These are phyloP conservation scores for Coemansia sp. DNA, from an alignment of 192 early-diverging fungal species.

Conservation along the genomic window DNA sequence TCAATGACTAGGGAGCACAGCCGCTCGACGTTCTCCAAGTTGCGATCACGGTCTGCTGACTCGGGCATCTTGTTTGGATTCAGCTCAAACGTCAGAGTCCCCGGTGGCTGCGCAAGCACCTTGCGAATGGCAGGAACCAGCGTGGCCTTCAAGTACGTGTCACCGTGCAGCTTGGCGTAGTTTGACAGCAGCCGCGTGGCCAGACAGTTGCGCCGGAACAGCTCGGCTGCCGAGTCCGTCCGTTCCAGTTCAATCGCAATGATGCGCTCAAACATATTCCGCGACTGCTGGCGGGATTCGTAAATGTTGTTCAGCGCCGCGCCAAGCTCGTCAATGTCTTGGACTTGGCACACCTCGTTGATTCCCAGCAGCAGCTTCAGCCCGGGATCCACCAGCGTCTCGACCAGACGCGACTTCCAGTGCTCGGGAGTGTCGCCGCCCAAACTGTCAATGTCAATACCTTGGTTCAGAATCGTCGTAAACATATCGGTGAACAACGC, in stretches of 20 bases:
- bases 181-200: conserved; percentile 82
- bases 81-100: conserved; percentile 83
- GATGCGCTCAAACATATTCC: conserved; percentile 74
- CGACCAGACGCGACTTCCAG: conserved; percentile 77
- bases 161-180: conserved; percentile 78
- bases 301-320: conserved; percentile 74
- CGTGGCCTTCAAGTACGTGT: conserved; percentile 76
- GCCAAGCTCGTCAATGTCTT: conserved; percentile 88
- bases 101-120: conserved; percentile 60
- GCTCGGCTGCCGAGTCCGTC: conserved; percentile 77
- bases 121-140: conserved; percentile 76
- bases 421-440: conserved; percentile 71
- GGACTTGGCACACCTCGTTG: conserved; percentile 79
- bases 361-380: conserved; percentile 77
- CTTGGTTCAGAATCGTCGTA: conserved; percentile 85
- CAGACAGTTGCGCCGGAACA: conserved; percentile 92
- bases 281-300: conserved; percentile 67
- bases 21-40: conserved; percentile 74
- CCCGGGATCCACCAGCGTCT: conserved; percentile 67
- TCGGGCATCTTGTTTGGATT: conserved; percentile 74
- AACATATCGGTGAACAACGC: conserved; percentile 91
- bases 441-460: conserved; percentile 80
- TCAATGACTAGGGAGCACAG: conserved; percentile 79
- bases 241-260: conserved; percentile 82
- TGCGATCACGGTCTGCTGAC: conserved; percentile 66